Base-by-base conservation (phyloP, 2,329 filamentous ascomycete genomes). In the Xylaria multiplex region DNA sequence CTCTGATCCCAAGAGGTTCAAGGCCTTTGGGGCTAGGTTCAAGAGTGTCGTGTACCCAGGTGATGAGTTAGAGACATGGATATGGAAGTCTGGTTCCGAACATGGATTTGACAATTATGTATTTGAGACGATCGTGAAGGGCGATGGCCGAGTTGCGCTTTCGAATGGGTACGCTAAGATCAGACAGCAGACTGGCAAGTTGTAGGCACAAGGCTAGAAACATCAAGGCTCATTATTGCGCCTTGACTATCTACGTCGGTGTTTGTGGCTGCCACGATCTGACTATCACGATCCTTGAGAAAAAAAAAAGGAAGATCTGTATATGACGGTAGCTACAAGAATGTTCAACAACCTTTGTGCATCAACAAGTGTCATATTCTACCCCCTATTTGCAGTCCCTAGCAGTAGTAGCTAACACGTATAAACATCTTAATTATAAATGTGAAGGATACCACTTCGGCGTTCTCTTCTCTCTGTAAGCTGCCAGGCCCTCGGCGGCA, bases 1-100 rank as follows among this genome's bases (percentile, higher is more conserved):
- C 6, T 80, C 79, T 8, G 79, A 84, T 63, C 78, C 81, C 2
- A 64, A 64, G 2, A 75, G 79, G 37, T 74, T 84, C 37, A 80
- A 76, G 68, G 77, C 79, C 37, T 83, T 81, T 62, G 78, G 80
- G 4, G 81, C 82, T 7, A 74, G 81, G 40, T 84, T 84, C 71
- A 79, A 60, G 52, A 81, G 77, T 46, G 80, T 82, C 2, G 82
- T 84, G 8, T 83, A 81, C 65, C 82, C 83, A 0, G 82, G 82
- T 0, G 82, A 84, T 49, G 77, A 77, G 48, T 70, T 82, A 2
- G 79, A 81, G 69, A 82, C 80, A 50, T 73, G 77, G 30, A 82
- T 81, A 74, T 82, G 80, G 80, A 72, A 78, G 46, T 73, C 77
- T n/a, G 75, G 72, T 2, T 72, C 69, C 22, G 74, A 74, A 13